A percentile compares a stretch with the other conserved stretches of the same genome.
phyloP scores from a whole-genome alignment of 2,329 filamentous ascomycete species.

The Cyanodermella asteris region DNA sequence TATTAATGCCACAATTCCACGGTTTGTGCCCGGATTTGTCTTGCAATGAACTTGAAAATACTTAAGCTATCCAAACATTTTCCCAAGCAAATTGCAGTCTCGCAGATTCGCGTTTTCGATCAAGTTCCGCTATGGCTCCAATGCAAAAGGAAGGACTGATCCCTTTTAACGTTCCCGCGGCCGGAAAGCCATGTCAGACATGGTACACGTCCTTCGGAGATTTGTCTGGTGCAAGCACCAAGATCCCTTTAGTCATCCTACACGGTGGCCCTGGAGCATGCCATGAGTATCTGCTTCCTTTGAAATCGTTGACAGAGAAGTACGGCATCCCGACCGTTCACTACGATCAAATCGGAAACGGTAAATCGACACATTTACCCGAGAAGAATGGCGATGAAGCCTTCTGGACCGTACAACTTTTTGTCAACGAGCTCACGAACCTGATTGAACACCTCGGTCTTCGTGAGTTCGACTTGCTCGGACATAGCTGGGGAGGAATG shows the following conservation, averaged over 20 bases:
- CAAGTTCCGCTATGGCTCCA: too few species aligned
- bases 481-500: slow-evolving; percentile 34
- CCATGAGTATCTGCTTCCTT: slow-evolving; percentile 21
- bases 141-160: slow-evolving; percentile 8
- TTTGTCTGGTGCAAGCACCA: slow-evolving; percentile 10
- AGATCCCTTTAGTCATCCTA: slow-evolving; percentile 16
- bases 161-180: slow-evolving; percentile 13
- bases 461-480: slow-evolving; percentile 21
- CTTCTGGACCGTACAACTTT: slow-evolving; percentile 29
- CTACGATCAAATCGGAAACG: slow-evolving; percentile 33
- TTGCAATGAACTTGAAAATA: too few species aligned
- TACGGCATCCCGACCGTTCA: slow-evolving; percentile 25
- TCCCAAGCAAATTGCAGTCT: too few species aligned
- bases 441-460: slow-evolving; percentile 22
- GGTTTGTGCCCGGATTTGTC: too few species aligned
- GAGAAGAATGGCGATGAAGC: slow-evolving; percentile 21
- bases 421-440: slow-evolving; percentile 28
- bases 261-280: slow-evolving; percentile 27
- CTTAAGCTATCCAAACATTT: too few species aligned
- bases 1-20: too few species aligned
- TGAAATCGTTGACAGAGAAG: slow-evolving; percentile 17
- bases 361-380: slow-evolving; percentile 24
- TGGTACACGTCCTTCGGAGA: slow-evolving; percentile 19
- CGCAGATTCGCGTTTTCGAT: too few species aligned
- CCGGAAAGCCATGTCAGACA: slow-evolving; percentile 17